Conservation (phyloP, 2,329 filamentous ascomycete genomes). For the Calonectria honghensis region DNA sequence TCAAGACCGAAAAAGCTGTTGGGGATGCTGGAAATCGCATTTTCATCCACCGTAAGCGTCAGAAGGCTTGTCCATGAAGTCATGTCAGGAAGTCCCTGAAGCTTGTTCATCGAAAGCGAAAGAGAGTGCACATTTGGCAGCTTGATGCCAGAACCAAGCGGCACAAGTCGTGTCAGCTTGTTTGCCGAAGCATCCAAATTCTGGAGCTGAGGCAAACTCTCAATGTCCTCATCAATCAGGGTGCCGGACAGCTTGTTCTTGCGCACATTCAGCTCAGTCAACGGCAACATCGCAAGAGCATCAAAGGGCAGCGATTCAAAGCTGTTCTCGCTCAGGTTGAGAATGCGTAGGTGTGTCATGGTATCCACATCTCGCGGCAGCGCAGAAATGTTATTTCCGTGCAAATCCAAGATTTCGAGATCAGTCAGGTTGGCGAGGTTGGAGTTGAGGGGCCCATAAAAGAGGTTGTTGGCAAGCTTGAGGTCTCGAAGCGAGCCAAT, state of each 20-base stretch:
- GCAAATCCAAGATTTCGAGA: conserved; percentile 88
- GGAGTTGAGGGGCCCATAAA: conserved; percentile 80
- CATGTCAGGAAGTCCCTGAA: conserved; percentile 83
- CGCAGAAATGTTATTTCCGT: conserved; percentile 84
- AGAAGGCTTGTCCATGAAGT: conserved; percentile 83
- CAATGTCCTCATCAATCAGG: conserved; percentile 79
- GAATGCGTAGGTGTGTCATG: conserved; percentile 80
- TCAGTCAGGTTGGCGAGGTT: conserved; percentile 78
- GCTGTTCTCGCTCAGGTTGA: conserved; percentile 88
- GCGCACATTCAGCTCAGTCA: conserved; percentile 83
- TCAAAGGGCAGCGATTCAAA: conserved; percentile 83
- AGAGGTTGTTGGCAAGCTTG: conserved; percentile 85
- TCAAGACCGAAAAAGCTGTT: conserved; percentile 81
- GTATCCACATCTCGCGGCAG: conserved; percentile 81
- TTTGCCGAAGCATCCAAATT: conserved; percentile 87
- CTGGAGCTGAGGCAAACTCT: conserved; percentile 79
- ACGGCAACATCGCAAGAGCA: conserved; percentile 78
- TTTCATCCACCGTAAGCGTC: conserved; percentile 87
- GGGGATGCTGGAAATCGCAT: conserved; percentile 85
- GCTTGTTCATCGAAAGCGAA: conserved; percentile 86
- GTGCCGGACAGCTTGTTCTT: conserved; percentile 87
- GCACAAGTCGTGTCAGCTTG: conserved; percentile 75
- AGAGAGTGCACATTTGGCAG: conserved; percentile 85
- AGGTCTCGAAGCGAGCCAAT: conserved; percentile 85
- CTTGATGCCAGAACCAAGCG: conserved; percentile 67